A percentile compares a stretch with the other conserved stretches of the same genome.
Conservation (phyloP, 2,329 filamentous ascomycete genomes). For the Colletotrichum caudatum region DNA sequence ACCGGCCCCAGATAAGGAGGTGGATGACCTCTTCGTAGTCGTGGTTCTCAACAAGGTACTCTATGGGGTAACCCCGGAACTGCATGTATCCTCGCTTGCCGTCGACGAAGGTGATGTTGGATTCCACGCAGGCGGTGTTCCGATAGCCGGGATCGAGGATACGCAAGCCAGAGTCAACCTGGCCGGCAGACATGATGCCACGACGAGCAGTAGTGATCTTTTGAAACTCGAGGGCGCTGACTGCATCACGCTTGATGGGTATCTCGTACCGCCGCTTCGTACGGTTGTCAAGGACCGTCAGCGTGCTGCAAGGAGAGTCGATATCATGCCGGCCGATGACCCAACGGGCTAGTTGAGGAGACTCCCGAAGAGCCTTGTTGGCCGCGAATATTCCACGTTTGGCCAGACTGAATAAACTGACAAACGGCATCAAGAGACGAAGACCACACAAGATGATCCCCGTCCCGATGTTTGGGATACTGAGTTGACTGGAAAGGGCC, state of each 20-base stretch:
- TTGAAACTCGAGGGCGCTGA: conserved; percentile 49
- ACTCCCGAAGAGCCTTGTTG: neutral
- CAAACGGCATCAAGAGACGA: neutral
- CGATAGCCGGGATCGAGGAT: conserved; percentile 22
- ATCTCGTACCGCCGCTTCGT: conserved; percentile 48
- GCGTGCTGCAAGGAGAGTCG: neutral
- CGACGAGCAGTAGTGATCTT: conserved; percentile 47
- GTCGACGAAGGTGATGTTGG: conserved; percentile 49
- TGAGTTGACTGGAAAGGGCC: neutral
- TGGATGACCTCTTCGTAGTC: conserved; percentile 47
- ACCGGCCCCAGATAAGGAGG: conserved; percentile 54
- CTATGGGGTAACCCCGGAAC: conserved; percentile 50
- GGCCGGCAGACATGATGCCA: conserved; percentile 31
- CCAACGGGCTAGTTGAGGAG: neutral
- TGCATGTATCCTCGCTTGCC: conserved; percentile 51
- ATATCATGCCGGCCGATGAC: neutral
- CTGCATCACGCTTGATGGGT: conserved; percentile 49
- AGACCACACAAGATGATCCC: neutral
- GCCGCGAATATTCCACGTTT: neutral
- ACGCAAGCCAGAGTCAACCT: conserved; percentile 6
- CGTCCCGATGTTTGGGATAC: neutral
- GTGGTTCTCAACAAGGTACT: conserved; percentile 41
- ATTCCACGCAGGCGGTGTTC: conserved; percentile 26
- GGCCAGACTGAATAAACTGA: neutral
- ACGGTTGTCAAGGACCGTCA: conserved; percentile 44